These are phyloP conservation scores for Syzygium aqueum DNA, from an alignment of 345 rosid species.

Conservation along the genomic window DNA sequence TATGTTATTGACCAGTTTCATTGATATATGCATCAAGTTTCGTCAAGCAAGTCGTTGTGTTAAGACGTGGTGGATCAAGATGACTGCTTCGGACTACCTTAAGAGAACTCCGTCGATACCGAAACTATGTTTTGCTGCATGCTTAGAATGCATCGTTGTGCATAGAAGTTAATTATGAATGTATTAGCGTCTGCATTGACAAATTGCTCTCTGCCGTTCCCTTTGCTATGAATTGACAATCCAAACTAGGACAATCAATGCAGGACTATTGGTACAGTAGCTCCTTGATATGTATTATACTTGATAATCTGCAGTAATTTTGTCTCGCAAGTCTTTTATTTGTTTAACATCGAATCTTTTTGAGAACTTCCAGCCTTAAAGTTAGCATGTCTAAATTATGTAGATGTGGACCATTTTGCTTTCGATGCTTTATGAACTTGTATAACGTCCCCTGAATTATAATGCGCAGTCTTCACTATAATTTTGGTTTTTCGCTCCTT, in stretches of 20 bases:
- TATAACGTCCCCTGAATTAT: not conserved
- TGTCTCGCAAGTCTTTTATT: not conserved
- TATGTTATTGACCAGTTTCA: not conserved
- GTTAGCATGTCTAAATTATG: not conserved
- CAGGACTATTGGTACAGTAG: not conserved
- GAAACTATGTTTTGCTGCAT: not conserved
- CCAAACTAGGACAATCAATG: not conserved
- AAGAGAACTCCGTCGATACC: not conserved
- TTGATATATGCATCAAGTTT: not conserved
- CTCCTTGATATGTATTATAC: not conserved
- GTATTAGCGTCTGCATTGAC: not conserved
- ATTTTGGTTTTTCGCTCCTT: not conserved
- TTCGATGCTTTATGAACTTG: not conserved
- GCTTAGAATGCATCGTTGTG: not conserved
- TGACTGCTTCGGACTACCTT: not conserved
- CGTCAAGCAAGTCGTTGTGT: not conserved
- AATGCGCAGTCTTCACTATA: not conserved
- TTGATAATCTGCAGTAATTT: not conserved
- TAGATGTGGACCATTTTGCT: not conserved
- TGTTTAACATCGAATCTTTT: not conserved
- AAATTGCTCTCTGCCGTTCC: not conserved
- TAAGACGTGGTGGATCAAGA: not conserved
- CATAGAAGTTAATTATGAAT: not conserved
- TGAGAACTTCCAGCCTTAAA: not conserved
- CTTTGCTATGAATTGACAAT: not conserved